Conservation (phyloP, 495 filamentous ascomycete genomes). For the Hypomontagnella submonticulosa region DNA sequence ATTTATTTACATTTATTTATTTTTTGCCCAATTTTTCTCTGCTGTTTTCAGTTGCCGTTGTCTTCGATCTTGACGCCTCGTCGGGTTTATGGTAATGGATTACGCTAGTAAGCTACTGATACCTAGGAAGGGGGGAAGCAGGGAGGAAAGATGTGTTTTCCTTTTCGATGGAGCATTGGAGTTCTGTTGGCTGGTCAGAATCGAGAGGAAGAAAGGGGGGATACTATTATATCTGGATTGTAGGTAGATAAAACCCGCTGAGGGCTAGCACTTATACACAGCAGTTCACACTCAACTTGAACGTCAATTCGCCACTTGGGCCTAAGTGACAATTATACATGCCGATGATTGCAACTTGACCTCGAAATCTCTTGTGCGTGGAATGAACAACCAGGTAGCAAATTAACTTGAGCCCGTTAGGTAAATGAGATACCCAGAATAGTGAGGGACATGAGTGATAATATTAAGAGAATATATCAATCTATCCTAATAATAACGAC, state of each 20-base stretch:
- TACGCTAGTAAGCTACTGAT: constrained; percentile 5
- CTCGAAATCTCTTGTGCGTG: too few species aligned
- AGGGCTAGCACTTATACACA: constrained; percentile 29
- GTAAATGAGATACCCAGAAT: too few species aligned
- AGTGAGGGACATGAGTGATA: too few species aligned
- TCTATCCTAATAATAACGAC: too few species aligned
- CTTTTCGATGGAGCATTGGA: constrained; percentile 28
- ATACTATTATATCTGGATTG: constrained; percentile 16
- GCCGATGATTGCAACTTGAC: too few species aligned
- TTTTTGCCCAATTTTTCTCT: constrained; percentile 13
- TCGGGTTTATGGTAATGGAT: constrained; percentile 16
- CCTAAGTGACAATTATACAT: too few species aligned
- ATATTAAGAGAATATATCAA: too few species aligned
- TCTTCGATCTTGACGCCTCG: constrained; percentile 8
- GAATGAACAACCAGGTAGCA: too few species aligned
- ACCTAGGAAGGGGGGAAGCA: constrained; percentile 2
- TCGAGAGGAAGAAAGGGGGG: constrained; percentile 14
- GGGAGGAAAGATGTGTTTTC: background rate
- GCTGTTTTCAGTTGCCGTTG: background rate
- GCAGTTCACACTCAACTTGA: constrained; percentile 12
- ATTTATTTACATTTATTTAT: constrained; percentile 17
- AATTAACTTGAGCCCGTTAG: too few species aligned
- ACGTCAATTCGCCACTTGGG: too few species aligned
- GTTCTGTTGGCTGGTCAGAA: constrained; percentile 25
- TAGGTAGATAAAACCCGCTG: constrained; percentile 33